A percentile compares a stretch with the other conserved stretches of the same genome.
These are phyloP conservation scores for Sanghuangporus weigelae DNA, from an alignment of 1,284 basidiomycete genomes.

Conservation along the genomic window DNA sequence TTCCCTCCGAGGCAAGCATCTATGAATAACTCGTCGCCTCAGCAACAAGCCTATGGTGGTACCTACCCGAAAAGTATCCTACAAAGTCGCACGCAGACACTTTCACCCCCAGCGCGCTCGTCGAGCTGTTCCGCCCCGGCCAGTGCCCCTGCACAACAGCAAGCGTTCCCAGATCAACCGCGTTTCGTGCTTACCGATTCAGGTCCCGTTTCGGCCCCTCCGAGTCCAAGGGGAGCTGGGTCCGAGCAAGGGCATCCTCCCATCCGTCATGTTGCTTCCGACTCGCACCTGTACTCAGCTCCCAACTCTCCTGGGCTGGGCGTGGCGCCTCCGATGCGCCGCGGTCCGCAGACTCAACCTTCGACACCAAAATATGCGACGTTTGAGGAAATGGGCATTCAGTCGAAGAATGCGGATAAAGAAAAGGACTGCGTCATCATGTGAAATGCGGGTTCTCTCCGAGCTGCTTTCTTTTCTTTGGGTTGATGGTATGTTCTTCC, in stretches of 20 bases:
- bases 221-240: not conserved
- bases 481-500: not conserved
- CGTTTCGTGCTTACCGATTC: conserved; percentile 1
- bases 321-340: conserved; percentile 3
- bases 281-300: not conserved
- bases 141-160: not conserved
- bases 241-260: not conserved
- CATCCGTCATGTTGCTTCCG: conserved; percentile 1
- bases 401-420: conserved; percentile 4
- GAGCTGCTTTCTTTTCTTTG: not conserved
- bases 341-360: not conserved
- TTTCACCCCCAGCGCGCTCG: not conserved
- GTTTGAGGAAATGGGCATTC: conserved; percentile 14
- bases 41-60: not conserved
- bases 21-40: not conserved
- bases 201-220: conserved; percentile 1
- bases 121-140: not conserved
- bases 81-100: not conserved
- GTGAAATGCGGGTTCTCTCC: not conserved
- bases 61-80: not conserved
- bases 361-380: conserved; percentile 4
- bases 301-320: conserved; percentile 3
- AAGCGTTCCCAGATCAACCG: conserved; percentile 6
- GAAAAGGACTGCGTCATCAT: conserved; percentile 13
- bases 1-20: conserved; percentile 5